Conservation (phyloP, 192 early-diverging fungal genomes). For the Kappamyces sp. region DNA sequence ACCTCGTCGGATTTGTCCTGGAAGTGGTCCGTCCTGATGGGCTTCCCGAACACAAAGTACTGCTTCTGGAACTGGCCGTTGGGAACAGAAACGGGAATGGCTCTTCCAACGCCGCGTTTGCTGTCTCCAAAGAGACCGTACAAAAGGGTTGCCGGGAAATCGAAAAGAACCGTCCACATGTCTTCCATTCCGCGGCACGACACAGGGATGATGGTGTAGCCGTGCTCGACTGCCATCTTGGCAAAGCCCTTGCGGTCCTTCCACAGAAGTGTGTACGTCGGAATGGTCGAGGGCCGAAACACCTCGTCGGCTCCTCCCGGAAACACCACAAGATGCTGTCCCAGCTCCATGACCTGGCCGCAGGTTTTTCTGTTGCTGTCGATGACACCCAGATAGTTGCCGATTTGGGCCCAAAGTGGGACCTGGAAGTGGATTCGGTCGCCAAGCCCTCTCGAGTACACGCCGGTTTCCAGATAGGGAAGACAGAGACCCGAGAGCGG, state of each 20-base stretch:
- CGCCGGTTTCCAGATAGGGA: conserved; percentile 22
- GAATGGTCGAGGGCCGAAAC: conserved; percentile 1
- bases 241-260: conserved; percentile 26
- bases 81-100: background rate
- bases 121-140: conserved; percentile 7
- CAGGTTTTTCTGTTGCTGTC: conserved; percentile 16
- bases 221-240: conserved; percentile 21
- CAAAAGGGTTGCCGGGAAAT: background rate
- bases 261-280: conserved; percentile 22
- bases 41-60: conserved; percentile 5
- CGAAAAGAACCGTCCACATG: conserved; percentile 10
- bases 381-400: conserved; percentile 18
- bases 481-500: conserved; percentile 1
- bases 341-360: conserved; percentile 15
- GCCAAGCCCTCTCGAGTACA: conserved; percentile 23
- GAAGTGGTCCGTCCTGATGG: background rate
- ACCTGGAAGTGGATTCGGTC: conserved; percentile 24
- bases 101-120: background rate
- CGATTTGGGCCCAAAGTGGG: conserved; percentile 20
- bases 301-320: conserved; percentile 30
- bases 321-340: conserved; percentile 19
- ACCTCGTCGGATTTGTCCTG: background rate
- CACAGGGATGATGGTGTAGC: conserved; percentile 31
- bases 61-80: conserved; percentile 5
- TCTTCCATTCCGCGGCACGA: conserved; percentile 23